Conservation (phyloP, 2,329 filamentous ascomycete genomes). For the Endoconidiophora laricicola region DNA sequence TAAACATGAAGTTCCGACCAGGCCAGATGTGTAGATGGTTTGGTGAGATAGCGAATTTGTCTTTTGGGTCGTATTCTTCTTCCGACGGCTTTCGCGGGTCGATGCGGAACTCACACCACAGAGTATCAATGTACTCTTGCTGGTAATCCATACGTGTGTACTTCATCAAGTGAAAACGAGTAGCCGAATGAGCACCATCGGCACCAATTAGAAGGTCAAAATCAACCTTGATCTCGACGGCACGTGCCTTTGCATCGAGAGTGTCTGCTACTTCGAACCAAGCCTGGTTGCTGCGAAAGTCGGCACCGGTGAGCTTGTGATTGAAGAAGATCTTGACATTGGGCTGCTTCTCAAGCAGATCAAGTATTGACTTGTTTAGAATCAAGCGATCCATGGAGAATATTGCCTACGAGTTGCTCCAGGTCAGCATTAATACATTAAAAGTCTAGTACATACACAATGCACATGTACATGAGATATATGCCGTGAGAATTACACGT, state of each 20-base stretch:
- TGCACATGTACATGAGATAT: neutral
- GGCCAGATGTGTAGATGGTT: conserved; percentile 98
- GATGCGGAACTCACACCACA: conserved; percentile 95
- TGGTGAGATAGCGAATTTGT: conserved; percentile 61
- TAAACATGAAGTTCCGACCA: conserved; percentile 90
- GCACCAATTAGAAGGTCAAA: conserved; percentile 92
- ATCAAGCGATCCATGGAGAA: conserved; percentile 71
- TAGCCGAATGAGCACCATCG: conserved; percentile 84
- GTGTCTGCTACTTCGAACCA: conserved; percentile 56
- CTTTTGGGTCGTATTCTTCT: conserved; percentile 16
- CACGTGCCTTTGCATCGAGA: conserved; percentile 20
- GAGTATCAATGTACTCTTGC: conserved; percentile 87
- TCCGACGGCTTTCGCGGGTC: conserved; percentile 33
- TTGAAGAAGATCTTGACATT: conserved; percentile 90
- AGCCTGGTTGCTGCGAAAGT: conserved; percentile 62
- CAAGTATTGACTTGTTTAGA: conserved; percentile 69
- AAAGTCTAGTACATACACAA: neutral
- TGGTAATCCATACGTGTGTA: conserved; percentile 77
- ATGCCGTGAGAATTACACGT: conserved; percentile 39
- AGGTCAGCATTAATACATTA: neutral
- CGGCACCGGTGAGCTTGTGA: conserved; percentile 80
- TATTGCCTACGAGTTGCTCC: conserved; percentile 50
- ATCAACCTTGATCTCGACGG: conserved; percentile 59
- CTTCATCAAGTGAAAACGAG: conserved; percentile 92
- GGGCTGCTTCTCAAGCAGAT: conserved; percentile 64